phyloP scores from a whole-genome alignment of 106 monocot species.

The Acanthochlamys bracteata region DNA sequence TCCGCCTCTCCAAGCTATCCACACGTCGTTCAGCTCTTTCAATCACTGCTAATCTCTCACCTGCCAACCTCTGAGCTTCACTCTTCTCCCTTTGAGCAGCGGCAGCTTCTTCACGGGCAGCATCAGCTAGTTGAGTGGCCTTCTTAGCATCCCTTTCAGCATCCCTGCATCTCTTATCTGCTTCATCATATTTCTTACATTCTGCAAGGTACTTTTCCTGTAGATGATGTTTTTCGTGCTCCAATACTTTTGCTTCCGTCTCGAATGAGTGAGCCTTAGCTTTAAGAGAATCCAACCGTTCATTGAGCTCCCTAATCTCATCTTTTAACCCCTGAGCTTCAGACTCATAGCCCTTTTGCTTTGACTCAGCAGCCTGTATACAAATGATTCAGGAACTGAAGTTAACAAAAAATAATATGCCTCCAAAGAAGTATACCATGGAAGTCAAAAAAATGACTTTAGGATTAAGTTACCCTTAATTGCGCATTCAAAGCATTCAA shows the following conservation, averaged over 20 bases:
- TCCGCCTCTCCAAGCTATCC: slow-evolving; percentile 64
- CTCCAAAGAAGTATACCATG: too few relatives aligned
- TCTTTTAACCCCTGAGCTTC: slow-evolving; percentile 55
- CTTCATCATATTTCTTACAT: slow-evolving; percentile 74
- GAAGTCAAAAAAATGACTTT: not conserved
- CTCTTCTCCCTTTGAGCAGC: slow-evolving; percentile 75
- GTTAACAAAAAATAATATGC: slow-evolving; percentile 5
- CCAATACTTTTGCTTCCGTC: slow-evolving; percentile 50
- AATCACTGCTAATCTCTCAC: slow-evolving; percentile 60
- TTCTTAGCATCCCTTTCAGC: slow-evolving; percentile 74
- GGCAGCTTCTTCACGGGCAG: slow-evolving; percentile 52
- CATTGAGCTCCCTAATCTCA: slow-evolving; percentile 32
- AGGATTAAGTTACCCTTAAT: slow-evolving; percentile 35
- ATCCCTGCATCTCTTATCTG: slow-evolving; percentile 51
- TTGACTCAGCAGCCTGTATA: slow-evolving; percentile 51
- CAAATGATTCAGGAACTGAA: not conserved
- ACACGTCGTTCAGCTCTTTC: slow-evolving; percentile 65
- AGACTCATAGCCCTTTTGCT: slow-evolving; percentile 45
- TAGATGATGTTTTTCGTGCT: slow-evolving; percentile 83
- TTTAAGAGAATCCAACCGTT: slow-evolving; percentile 46
- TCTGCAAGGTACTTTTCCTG: slow-evolving; percentile 74
- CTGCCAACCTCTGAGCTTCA: slow-evolving; percentile 63
- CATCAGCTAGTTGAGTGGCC: slow-evolving; percentile 67
- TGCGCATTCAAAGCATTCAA: slow-evolving; percentile 35
- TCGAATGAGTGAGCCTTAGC: slow-evolving; percentile 47